Evolutionary conservation across 2,329 filamentous ascomycete species (phyloP).

Genomic region (Monosporascus sp.): DNA sequence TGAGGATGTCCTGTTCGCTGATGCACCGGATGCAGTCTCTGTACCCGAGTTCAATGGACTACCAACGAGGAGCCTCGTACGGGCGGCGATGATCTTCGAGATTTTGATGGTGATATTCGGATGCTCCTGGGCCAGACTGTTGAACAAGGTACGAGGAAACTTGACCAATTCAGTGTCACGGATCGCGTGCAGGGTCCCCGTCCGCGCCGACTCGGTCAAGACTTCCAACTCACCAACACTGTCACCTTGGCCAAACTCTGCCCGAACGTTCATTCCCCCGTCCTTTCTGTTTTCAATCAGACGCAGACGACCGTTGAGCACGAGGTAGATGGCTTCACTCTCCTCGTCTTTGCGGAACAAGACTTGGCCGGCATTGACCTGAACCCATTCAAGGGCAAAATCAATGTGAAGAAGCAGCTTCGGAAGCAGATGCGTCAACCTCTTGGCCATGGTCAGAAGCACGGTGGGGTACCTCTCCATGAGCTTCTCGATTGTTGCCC

Average conservation of each 20-base stretch:
- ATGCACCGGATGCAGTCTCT: slow-evolving; percentile 54
- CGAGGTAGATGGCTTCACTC: slow-evolving; percentile 97
- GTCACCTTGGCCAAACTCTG: slow-evolving; percentile 94
- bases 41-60: slow-evolving; percentile 65
- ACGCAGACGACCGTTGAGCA: slow-evolving; percentile 85
- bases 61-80: slow-evolving; percentile 86
- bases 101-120: slow-evolving; percentile 99
- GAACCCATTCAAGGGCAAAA: slow-evolving; percentile 96
- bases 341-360: slow-evolving; percentile 92
- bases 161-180: slow-evolving; percentile 95
- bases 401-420: slow-evolving; percentile 92
- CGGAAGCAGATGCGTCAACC: slow-evolving; percentile 82
- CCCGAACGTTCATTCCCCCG: slow-evolving; percentile 77
- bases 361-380: slow-evolving; percentile 90
- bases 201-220: slow-evolving; percentile 86
- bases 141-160: slow-evolving; percentile 92
- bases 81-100: slow-evolving; percentile 93
- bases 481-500: slow-evolving; percentile 80
- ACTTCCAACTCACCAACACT: slow-evolving; percentile 97
- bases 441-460: slow-evolving; percentile 90
- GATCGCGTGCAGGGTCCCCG: slow-evolving; percentile 90
- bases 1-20: slow-evolving; percentile 67
- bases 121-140: slow-evolving; percentile 94
- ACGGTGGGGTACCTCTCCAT: slow-evolving; percentile 91
- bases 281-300: slow-evolving; percentile 77